Evolutionary conservation across 805 yeast species (phyloP).

Genomic region (Kregervanrija delftensis): DNA sequence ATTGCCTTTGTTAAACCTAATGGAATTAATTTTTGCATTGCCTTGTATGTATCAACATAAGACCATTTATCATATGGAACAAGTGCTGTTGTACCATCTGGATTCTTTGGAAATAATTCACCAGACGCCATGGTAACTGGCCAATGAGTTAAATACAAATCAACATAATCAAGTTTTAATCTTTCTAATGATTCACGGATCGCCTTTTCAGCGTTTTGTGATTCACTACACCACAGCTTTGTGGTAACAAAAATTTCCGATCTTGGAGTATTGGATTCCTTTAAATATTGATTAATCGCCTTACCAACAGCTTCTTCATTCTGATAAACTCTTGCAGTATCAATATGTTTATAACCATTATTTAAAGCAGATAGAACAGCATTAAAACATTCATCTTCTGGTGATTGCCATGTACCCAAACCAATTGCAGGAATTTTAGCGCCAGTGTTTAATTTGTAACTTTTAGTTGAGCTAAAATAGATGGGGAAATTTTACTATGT

Average conservation of each 20-base stretch:
- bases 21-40: conserved; percentile 47
- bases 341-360: conserved; percentile 70
- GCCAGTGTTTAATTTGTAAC: conserved; percentile 4
- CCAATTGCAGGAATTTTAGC: conserved; percentile 29
- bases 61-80: conserved; percentile 25
- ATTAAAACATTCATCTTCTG: conserved; percentile 38
- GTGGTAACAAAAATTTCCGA: conserved; percentile 65
- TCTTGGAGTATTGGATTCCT: conserved; percentile 56
- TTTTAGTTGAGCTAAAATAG: conserved; percentile 4
- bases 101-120: conserved; percentile 26
- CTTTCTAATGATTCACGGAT: conserved; percentile 53
- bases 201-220: conserved; percentile 42
- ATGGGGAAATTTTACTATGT: background rate
- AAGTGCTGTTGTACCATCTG: conserved; percentile 25
- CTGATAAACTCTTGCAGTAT: conserved; percentile 62
- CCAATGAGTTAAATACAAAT: conserved; percentile 78
- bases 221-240: conserved; percentile 55
- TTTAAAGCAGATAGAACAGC: conserved; percentile 57
- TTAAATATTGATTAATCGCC: conserved; percentile 39
- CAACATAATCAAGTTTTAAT: conserved; percentile 69
- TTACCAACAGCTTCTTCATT: conserved; percentile 57
- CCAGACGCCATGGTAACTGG: conserved; percentile 42
- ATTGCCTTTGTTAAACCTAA: conserved; percentile 39
- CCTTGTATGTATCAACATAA: conserved; percentile 54
- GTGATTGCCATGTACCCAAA: conserved; percentile 13